Evolutionary conservation across 2,329 filamentous ascomycete genomes (phyloP), one percentile per base, ranked within the genome.

Genomic region (Epichloe sibirici): DNA sequence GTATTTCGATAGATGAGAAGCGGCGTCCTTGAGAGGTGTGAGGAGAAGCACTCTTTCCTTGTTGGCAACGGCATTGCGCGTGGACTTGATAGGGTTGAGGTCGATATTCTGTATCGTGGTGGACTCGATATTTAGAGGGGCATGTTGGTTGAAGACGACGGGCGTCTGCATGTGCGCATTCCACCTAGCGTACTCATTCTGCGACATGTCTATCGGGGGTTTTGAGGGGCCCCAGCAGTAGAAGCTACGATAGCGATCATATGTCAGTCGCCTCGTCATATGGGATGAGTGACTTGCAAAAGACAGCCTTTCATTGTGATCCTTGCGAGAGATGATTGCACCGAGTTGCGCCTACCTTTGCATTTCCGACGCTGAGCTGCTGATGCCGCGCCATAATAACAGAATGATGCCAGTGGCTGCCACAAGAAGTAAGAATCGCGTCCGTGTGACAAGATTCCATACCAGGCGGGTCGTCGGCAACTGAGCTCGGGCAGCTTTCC

Each of bases 151-250:
- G 77, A 95, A 96, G 59, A 95, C 81, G 61, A 98, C 90, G 48
- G 93, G 93, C 3, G 93, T 97, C 62, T 90, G 84, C 57, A 93
- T 75, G 65, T 95, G 90, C 53, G 82, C 83, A 59, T 87, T 85
- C 93, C 93, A 98, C 58, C 88, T 79, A 56, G 84, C 84, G 68
- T 91, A 85, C 66, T 98, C 93, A 66, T 96, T 96, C 52, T 85
- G 74, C 43, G 86, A 82, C 89, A 98, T 95, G 58, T 93, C 83
- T 83, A 95, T 94, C 51, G 93, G 93, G n/a, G 93, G 82, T 74
- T 94, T 96, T 25, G 86, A 82, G 13, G 93, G 91, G 12, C 93
- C 93, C 79, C 90, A 97, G 75, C 93, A 98, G 72, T 95, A 95
- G 71, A 95, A 96, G 71, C 91, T 97, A 64, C 57, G 21, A 57